Base-by-base conservation (phyloP, 2,329 filamentous ascomycete genomes). In the Apiospora marii region DNA sequence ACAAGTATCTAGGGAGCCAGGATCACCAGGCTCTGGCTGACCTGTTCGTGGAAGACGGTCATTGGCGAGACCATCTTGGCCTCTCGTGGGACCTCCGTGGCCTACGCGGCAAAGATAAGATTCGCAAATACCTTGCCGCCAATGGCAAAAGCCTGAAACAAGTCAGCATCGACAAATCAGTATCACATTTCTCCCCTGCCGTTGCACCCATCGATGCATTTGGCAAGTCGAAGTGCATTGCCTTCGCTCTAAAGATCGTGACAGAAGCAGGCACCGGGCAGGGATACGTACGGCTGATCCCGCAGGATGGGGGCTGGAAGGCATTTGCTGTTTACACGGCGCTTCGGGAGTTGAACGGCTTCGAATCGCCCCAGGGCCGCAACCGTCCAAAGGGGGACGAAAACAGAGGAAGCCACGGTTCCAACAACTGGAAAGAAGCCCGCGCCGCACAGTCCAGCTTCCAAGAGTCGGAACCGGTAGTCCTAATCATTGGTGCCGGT, bases 241-340 rank as follows among this genome's bases (percentile, higher is more conserved):
- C 88, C 68, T 88, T 89, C 72, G 92, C 90, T 75, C 81, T 92
- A 69, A 84, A 79, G 0, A 81, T 91, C 27, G 84, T 87, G 3
- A 91, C 88, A 0, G 81, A 83, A 6, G 75, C 88, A 1, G 91
- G 91, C 0, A 75, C 76, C 0, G 92, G 91, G 0, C 80, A 85
- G 1, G 92, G 92, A 1, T 75, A 93, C 1, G 83, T 88, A 0
- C 83, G 89, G 4, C 79, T 93, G 0, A 83, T 85, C 0, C 79
- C 85, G 49, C 81, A 80, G 0, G 81, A 79, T 3, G 72, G 78
- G 0, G n/a, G 51, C 4, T 93, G 90, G 91, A 91, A 90, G 78
- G 87, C 90, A 0, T 92, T 89, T 74, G 91, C 90, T 1, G 76
- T 93, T 0, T 93, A 90, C 77, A 93, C 92, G 0, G 83, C 85